Evolutionary conservation across 2,329 filamentous ascomycete species (phyloP).

Genomic region (Akanthomyces uredinophilus): DNA sequence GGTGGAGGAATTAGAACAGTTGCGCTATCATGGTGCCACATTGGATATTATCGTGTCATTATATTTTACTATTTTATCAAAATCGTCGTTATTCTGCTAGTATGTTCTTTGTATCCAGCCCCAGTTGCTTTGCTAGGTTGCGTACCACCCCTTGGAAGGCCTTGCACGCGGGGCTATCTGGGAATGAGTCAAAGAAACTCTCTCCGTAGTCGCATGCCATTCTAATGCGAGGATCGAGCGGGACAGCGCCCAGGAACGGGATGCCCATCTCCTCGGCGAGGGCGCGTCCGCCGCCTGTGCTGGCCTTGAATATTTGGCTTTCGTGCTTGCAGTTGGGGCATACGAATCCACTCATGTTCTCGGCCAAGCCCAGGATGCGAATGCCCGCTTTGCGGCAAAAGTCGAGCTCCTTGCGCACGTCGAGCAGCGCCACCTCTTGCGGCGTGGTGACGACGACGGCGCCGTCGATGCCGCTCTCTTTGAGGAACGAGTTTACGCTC

Average conservation of each 20-base stretch:
- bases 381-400: conserved; percentile 96
- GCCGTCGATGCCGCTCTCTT: conserved; percentile 86
- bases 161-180: conserved; percentile 83
- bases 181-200: conserved; percentile 91
- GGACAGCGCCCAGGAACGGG: conserved; percentile 83
- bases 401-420: conserved; percentile 95
- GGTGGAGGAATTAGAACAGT: neutral
- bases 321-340: conserved; percentile 84
- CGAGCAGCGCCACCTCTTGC: conserved; percentile 86
- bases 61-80: conserved; percentile 14
- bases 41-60: conserved; percentile 15
- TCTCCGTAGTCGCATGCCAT: conserved; percentile 97
- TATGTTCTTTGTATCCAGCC: conserved; percentile 53
- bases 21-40: neutral
- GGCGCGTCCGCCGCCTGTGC: conserved; percentile 77
- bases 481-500: conserved; percentile 85
- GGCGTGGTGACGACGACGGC: conserved; percentile 92
- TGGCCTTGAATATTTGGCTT: conserved; percentile 83
- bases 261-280: conserved; percentile 83
- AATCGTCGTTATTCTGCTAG: conserved; percentile 36
- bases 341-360: conserved; percentile 98
- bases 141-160: conserved; percentile 78
- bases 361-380: conserved; percentile 78
- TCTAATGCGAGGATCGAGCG: conserved; percentile 86
- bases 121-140: conserved; percentile 61